Percentiles rank a stretch among this genome's conserved stretches.
Conservation (phyloP, 345 rosid genomes). For the Brassica nigra region DNA sequence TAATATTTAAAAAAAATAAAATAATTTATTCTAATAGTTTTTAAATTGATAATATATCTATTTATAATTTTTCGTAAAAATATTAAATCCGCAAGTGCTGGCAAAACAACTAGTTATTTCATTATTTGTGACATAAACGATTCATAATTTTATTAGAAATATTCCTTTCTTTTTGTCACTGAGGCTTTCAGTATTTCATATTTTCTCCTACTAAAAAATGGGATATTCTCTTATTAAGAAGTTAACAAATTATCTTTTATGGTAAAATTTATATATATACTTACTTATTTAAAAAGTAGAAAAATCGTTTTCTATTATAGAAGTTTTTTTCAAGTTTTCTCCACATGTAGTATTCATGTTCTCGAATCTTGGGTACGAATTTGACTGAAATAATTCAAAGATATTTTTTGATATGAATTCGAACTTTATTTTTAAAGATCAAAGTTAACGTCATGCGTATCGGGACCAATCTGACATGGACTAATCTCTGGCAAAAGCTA, state of each 20-base stretch:
- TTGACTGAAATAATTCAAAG: conserved; percentile 18
- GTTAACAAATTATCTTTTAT: neutral
- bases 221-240: neutral
- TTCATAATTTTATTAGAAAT: neutral
- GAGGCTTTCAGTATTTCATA: neutral
- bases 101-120: too few species aligned
- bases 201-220: neutral
- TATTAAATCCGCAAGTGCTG: too few species aligned
- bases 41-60: too few species aligned
- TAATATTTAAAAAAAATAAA: too few species aligned
- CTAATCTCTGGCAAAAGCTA: conserved; percentile 9
- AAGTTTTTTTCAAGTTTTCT: neutral
- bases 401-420: neutral
- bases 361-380: neutral
- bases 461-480: conserved; percentile 1
- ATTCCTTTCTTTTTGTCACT: too few species aligned
- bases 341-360: neutral
- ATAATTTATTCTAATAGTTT: too few species aligned
- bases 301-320: neutral
- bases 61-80: too few species aligned
- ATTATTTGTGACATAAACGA: neutral
- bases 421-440: neutral
- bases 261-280: neutral
- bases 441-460: conserved; percentile 8
- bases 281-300: neutral